These are phyloP conservation scores for Leccinellum rugosiceps DNA, from an alignment of 768 basidiomycete species.

Conservation along the genomic window DNA sequence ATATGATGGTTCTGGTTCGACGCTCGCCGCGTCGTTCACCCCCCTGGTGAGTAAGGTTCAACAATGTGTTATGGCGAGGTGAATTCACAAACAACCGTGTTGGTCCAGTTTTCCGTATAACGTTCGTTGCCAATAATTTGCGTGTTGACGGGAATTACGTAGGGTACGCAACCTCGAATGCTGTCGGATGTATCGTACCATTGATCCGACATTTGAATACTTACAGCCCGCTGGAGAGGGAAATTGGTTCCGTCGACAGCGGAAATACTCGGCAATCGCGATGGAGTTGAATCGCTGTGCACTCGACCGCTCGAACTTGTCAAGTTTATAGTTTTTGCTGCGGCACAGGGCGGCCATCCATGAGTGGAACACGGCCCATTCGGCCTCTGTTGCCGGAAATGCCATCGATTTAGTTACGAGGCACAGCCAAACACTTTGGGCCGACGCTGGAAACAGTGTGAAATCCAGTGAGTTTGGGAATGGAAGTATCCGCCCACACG, in stretches of 20 bases:
- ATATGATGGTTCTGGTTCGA: constrained; percentile 4
- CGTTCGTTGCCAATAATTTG: neutral
- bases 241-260: constrained; percentile 21
- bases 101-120: constrained; percentile 3
- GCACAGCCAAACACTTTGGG: constrained; percentile 26
- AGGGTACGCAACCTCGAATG: constrained; percentile 26
- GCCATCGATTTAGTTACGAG: constrained; percentile 28
- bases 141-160: constrained; percentile 14
- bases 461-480: constrained; percentile 25
- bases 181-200: constrained; percentile 23
- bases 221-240: constrained; percentile 12
- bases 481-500: constrained; percentile 12
- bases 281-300: constrained; percentile 5
- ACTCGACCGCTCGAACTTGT: constrained; percentile 1
- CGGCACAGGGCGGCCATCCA: constrained; percentile 7
- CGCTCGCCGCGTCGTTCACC: constrained; percentile 3
- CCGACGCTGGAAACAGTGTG: constrained; percentile 25
- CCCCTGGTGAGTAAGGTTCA: constrained; percentile 12
- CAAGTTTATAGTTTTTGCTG: constrained; percentile 18
- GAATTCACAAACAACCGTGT: constrained; percentile 1
- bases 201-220: constrained; percentile 33
- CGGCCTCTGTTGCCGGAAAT: constrained; percentile 18
- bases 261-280: constrained; percentile 25
- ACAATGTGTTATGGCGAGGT: neutral
- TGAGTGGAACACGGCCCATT: constrained; percentile 17